Base-by-base conservation (phyloP, 2,329 filamentous ascomycete genomes). In the Penicillium sclerotiorum region DNA sequence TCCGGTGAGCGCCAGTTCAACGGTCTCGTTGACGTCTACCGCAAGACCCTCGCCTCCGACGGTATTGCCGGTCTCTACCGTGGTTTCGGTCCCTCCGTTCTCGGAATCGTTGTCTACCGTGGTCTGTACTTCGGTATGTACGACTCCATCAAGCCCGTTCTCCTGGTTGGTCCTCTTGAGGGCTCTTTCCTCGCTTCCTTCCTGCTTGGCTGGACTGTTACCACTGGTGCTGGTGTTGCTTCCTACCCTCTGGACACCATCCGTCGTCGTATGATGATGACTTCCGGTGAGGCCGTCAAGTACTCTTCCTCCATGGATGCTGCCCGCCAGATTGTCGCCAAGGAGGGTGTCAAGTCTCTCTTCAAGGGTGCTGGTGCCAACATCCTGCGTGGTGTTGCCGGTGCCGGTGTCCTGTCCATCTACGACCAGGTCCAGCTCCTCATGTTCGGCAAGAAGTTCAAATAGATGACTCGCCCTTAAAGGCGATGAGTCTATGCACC, bases 221-320 rank as follows among this genome's bases (percentile, higher is more conserved):
- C 94, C 83, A 99, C 94, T 77, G 94, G 89, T 95, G 94, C 94
- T 80, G 94, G 94, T 95, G 96, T 99, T 79, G 94, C 94, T 81
- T 97, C 94, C 74, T 99, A 99, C 86, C 94, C 94, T 83, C 91
- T 99, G 76, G 94, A 99, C 81, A 99, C 94, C 75, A 91, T 99
- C 84, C 94, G 94, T 86, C 92, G 94, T 87, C 94, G 94, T 83
- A 99, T 99, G 94, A 99, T 99, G 94, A 99, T 99, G 94, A 99
- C 94, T 72, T 87, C 84, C 65, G 84, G 84, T 78, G 84, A 87
- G 78, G 94, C 94, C 84, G 94, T 99, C 87, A 99, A 99, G 90
- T 99, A 99, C 90, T 90, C 88, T 79, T 89, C 86, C 77, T 96
- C 94, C 67, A 71, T 97, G 71, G 94, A 99, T 80, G 94, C 94